Conservation (phyloP, 768 basidiomycete species). For the Termitomyces heimii region DNA sequence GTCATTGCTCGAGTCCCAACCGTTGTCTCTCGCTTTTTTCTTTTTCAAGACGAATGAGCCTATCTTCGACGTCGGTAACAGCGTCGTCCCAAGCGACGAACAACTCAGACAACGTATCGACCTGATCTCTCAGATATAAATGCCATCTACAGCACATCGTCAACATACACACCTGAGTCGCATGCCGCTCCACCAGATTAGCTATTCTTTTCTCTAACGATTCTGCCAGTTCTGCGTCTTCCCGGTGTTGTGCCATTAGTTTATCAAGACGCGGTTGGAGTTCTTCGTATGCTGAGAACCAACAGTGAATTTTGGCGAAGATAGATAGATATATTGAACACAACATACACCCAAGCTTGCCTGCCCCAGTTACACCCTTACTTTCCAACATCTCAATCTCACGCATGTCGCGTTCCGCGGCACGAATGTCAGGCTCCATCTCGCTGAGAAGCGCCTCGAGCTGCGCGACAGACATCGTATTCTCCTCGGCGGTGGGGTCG, state of each 20-base stretch:
- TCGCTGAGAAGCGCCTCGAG: conserved; percentile 67
- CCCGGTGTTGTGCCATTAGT: conserved; percentile 51
- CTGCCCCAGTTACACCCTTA: conserved; percentile 67
- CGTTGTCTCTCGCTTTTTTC: conserved; percentile 53
- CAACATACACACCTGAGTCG: conserved; percentile 51
- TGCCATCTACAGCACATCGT: background rate
- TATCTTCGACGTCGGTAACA: conserved; percentile 60
- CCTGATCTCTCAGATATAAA: conserved; percentile 31
- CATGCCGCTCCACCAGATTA: conserved; percentile 59
- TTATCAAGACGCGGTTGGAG: conserved; percentile 64
- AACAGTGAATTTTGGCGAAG: background rate
- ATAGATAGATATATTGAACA: background rate
- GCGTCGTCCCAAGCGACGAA: conserved; percentile 85
- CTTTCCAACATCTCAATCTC: conserved; percentile 69
- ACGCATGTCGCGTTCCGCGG: conserved; percentile 75
- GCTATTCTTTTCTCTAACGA: conserved; percentile 65
- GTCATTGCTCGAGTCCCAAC: conserved; percentile 47
- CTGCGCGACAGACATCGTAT: conserved; percentile 57
- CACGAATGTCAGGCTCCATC: conserved; percentile 81
- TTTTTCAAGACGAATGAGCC: conserved; percentile 50
- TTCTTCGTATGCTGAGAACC: conserved; percentile 36
- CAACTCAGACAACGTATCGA: conserved; percentile 76
- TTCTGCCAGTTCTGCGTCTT: conserved; percentile 50
- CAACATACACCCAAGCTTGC: conserved; percentile 59
- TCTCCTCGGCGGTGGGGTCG: conserved; percentile 38